These are phyloP conservation scores for Mallotus repandus DNA, from an alignment of 441 rosid genomes.

Conservation along the genomic window DNA sequence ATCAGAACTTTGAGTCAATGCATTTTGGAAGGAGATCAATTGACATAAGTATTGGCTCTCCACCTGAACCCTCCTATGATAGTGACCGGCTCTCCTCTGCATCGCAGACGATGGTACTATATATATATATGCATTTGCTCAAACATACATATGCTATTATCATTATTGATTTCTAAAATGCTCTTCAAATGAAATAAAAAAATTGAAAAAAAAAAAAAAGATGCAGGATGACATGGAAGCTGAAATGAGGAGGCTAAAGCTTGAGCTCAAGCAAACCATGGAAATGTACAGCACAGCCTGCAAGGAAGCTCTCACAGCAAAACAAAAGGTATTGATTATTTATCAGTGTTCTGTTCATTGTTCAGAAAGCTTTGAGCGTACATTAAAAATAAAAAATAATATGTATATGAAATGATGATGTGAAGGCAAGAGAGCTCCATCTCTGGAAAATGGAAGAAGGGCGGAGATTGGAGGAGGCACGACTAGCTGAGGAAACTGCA, in stretches of 20 bases:
- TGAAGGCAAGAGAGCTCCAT: slow-evolving; percentile 77
- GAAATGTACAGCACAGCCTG: slow-evolving; percentile 93
- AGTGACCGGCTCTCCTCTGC: slow-evolving; percentile 43
- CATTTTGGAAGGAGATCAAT: slow-evolving; percentile 45
- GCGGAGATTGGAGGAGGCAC: slow-evolving; percentile 73
- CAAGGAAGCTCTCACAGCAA: slow-evolving; percentile 94
- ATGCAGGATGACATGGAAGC: slow-evolving; percentile 84
- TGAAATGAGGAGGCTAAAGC: slow-evolving; percentile 90
- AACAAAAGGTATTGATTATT: slow-evolving; percentile 52
- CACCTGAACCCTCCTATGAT: slow-evolving; percentile 44
- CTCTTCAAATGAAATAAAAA: not conserved
- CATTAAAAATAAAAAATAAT: not conserved
- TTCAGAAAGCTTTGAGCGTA: not conserved
- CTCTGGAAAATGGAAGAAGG: slow-evolving; percentile 82
- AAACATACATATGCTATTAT: too few species aligned
- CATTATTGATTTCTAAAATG: not conserved
- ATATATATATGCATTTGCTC: too few species aligned
- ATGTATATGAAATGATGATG: not conserved
- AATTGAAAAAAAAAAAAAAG: not conserved
- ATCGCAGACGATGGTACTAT: slow-evolving; percentile 41
- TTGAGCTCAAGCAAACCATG: slow-evolving; percentile 95
- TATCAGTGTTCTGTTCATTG: too few species aligned
- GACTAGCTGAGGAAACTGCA: slow-evolving; percentile 78
- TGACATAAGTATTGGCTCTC: slow-evolving; percentile 52
- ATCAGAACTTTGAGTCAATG: slow-evolving; percentile 51